phyloP scores from a whole-genome alignment of 352 stramenopile species.

The Elongisporangium prolatum region DNA sequence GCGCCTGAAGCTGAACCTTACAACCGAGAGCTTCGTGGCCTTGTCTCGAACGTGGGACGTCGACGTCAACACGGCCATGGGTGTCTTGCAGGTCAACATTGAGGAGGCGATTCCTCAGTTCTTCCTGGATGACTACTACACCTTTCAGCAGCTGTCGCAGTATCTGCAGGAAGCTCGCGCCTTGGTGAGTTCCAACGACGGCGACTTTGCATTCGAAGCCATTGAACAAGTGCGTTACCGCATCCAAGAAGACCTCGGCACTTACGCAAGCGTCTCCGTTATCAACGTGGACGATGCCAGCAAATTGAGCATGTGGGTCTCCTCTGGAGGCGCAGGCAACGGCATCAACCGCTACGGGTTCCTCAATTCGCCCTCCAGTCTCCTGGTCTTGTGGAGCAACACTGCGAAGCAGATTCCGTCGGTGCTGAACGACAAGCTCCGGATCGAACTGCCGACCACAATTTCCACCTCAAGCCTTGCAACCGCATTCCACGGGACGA shows the following conservation, averaged over 20 bases:
- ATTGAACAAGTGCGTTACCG: background rate
- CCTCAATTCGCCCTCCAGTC: background rate
- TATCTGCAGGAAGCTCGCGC: background rate
- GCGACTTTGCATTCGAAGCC: background rate
- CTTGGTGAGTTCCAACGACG: background rate
- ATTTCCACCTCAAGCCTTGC: background rate
- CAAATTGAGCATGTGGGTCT: background rate
- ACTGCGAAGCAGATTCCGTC: background rate
- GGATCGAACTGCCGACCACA: background rate
- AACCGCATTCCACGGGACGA: background rate
- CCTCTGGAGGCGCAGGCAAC: background rate
- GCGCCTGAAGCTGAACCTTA: background rate
- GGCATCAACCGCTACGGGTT: background rate
- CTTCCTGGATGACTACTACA: background rate
- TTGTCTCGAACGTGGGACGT: background rate
- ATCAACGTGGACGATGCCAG: background rate
- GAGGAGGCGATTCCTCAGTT: background rate
- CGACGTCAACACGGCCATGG: background rate
- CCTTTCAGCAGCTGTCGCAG: background rate
- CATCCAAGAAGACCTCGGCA: background rate
- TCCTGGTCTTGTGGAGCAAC: background rate
- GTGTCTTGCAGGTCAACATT: background rate
- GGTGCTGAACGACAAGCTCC: background rate
- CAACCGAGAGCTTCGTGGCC: background rate
- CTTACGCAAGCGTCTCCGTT: background rate